Conservation (phyloP, 2,329 filamentous ascomycete species). For the Alternaria infectoria region DNA sequence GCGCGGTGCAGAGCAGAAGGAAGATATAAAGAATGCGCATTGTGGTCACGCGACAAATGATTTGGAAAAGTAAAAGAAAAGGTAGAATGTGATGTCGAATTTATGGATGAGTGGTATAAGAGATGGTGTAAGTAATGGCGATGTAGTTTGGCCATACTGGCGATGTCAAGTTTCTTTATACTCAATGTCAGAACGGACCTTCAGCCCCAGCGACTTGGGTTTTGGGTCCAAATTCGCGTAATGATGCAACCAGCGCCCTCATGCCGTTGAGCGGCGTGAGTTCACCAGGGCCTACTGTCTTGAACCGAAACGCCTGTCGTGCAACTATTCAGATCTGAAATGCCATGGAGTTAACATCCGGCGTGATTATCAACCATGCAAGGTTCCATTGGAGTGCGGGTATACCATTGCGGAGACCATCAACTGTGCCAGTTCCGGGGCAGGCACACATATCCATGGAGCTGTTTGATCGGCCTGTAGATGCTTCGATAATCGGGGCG, state of each 20-base stretch:
- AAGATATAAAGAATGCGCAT: not conserved
- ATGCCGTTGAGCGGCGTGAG: not conserved
- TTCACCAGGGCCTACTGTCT: not conserved
- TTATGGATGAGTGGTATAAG: too few species aligned
- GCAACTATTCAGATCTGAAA: not conserved
- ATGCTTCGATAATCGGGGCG: not conserved
- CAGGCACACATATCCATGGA: not conserved
- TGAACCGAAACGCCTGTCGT: not conserved
- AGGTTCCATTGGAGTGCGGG: not conserved
- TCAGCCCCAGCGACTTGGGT: not conserved
- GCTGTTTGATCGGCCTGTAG: not conserved
- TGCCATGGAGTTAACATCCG: not conserved
- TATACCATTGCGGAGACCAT: not conserved
- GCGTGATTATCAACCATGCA: not conserved
- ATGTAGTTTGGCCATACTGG: not conserved
- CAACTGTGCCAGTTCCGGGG: not conserved
- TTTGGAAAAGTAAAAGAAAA: not conserved
- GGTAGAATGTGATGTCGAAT: not conserved
- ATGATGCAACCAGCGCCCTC: not conserved
- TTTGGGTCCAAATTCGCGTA: not conserved
- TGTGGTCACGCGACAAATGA: accelerated
- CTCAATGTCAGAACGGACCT: too few species aligned
- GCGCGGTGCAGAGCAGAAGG: not conserved
- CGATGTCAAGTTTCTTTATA: not conserved
- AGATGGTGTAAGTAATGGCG: not conserved